A percentile compares a stretch with the other conserved stretches of the same genome.
These are phyloP conservation scores for Phialophora tarda DNA, from an alignment of 2,329 filamentous ascomycete genomes.

Conservation along the genomic window DNA sequence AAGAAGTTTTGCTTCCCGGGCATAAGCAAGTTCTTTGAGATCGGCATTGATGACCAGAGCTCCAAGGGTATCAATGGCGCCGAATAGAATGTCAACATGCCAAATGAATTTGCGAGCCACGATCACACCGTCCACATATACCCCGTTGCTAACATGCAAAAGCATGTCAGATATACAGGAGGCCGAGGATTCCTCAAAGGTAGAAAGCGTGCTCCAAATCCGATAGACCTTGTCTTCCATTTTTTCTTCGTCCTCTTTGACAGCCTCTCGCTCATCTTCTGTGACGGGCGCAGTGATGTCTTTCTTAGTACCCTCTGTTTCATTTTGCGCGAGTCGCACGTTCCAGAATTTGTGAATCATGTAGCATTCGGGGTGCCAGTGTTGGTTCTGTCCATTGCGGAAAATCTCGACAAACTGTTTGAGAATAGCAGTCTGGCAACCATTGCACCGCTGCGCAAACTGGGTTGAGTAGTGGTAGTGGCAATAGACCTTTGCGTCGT, in stretches of 20 bases:
- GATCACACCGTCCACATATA: slow-evolving; percentile 91
- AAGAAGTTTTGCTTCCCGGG: slow-evolving; percentile 95
- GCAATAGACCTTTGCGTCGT: slow-evolving; percentile 94
- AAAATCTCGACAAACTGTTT: slow-evolving; percentile 99
- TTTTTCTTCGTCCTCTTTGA: slow-evolving; percentile 84
- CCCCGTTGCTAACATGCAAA: slow-evolving; percentile 95
- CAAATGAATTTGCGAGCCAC: slow-evolving; percentile 95
- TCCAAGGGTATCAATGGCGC: slow-evolving; percentile 84
- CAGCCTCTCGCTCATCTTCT: slow-evolving; percentile 72
- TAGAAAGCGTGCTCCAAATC: slow-evolving; percentile 97
- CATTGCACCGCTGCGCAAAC: slow-evolving; percentile 94
- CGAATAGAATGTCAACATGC: slow-evolving; percentile 92
- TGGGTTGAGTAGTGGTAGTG: slow-evolving; percentile 99
- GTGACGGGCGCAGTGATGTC: slow-evolving; percentile 62
- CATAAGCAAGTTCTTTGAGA: slow-evolving; percentile 87
- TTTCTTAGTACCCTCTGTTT: slow-evolving; percentile 56
- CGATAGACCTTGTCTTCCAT: slow-evolving; percentile 98
- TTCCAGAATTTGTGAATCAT: slow-evolving; percentile 99
- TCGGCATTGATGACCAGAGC: slow-evolving; percentile 69
- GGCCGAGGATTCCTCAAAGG: slow-evolving; percentile 95
- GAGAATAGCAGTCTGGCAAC: slow-evolving; percentile 93
- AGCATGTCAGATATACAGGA: slow-evolving; percentile 99
- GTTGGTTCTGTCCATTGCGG: slow-evolving; percentile 95
- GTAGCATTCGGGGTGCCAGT: slow-evolving; percentile 99
- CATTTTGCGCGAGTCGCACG: slow-evolving; percentile 75